Evolutionary conservation across 371 early-diverging fungal genomes (phyloP).

Genomic region (Apophysomyces elegans): DNA sequence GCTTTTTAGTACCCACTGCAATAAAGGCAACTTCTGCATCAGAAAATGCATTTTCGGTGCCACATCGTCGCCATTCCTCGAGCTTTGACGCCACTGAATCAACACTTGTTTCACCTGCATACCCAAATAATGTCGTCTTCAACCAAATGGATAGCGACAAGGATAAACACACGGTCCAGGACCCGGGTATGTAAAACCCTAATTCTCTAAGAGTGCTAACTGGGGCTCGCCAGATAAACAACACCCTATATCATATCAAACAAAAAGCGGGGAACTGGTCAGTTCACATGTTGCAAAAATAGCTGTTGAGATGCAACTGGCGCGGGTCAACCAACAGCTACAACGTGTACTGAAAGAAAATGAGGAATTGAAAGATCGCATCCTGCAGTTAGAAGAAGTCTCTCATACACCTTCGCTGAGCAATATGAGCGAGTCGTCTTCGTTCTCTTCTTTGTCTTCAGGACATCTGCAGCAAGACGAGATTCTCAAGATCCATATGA

Average conservation of each 20-base stretch:
- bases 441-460: background rate
- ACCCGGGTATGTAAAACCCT: background rate
- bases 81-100: background rate
- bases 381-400: background rate
- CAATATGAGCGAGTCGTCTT: constrained; percentile 3
- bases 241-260: background rate
- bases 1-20: background rate
- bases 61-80: background rate
- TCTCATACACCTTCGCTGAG: background rate
- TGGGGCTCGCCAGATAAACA: background rate
- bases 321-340: background rate
- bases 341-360: background rate
- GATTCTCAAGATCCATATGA: constrained; percentile 33
- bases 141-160: background rate
- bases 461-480: constrained; percentile 25
- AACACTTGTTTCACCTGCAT: too few species aligned
- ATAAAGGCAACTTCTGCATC: background rate
- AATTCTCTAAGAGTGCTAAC: background rate
- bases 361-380: background rate
- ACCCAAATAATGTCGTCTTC: too few species aligned
- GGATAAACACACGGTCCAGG: background rate
- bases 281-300: background rate
- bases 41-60: background rate
- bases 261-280: background rate
- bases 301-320: background rate